A percentile compares a stretch with the other conserved stretches of the same genome.
Evolutionary conservation across 2,329 filamentous ascomycete genomes (phyloP).

Genomic region (Phyllosticta citriasiana): DNA sequence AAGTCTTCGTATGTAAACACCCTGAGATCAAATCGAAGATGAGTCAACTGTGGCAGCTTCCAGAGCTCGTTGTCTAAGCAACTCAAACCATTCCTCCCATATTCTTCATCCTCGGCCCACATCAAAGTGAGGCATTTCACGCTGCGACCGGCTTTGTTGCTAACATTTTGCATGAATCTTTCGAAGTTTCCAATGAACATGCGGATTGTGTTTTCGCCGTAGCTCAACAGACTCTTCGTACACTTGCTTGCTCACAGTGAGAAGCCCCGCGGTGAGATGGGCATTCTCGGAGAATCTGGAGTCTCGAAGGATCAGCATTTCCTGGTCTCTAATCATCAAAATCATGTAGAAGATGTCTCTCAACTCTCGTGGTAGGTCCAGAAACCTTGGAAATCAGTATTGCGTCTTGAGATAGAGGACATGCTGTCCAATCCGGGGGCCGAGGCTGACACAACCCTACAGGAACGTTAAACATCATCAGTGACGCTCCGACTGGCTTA

Average conservation of each 20-base stretch:
- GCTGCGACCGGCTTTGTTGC: background rate
- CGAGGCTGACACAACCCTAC: background rate
- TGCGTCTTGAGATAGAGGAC: background rate
- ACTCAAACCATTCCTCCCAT: no score
- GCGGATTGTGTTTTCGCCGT: background rate
- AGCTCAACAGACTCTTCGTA: background rate
- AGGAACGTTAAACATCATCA: background rate
- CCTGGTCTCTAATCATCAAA: background rate
- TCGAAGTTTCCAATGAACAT: no score
- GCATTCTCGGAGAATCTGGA: background rate
- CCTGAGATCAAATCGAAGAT: background rate
- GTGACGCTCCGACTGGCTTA: background rate
- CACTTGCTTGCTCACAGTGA: background rate
- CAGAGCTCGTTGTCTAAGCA: background rate
- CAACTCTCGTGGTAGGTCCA: background rate
- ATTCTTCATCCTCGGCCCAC: background rate
- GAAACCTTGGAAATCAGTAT: background rate
- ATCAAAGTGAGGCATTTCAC: background rate
- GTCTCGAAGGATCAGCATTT: background rate
- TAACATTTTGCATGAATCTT: no score
- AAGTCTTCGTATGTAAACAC: background rate
- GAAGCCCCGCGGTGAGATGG: background rate
- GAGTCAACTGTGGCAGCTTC: background rate
- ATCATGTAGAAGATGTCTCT: background rate
- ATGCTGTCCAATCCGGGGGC: background rate